Base-by-base conservation (phyloP, 2,329 filamentous ascomycete species). In the Teratosphaeria epicoccoides region DNA sequence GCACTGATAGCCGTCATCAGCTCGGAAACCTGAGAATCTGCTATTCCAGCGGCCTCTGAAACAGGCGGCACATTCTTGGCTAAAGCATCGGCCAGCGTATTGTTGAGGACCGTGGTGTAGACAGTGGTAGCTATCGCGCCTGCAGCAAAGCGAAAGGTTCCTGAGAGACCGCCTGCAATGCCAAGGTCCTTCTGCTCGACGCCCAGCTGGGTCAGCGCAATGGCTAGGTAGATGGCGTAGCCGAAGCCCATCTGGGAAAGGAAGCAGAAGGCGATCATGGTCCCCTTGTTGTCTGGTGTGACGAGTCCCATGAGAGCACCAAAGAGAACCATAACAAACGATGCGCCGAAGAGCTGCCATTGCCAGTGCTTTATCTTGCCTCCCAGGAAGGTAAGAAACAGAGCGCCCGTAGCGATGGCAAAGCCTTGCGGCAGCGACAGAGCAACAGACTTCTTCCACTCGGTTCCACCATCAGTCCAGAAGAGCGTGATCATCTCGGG, bases 131-230 rank as follows among this genome's bases (percentile, higher is more conserved):
- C 44, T 11, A 46, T 37, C 17, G 46, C 46, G 14, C 46, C 46
- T 17, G 25, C 46, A 33, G 24, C 46, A 20, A 48, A 48, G 23
- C 46, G 46, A n/a, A 37, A 29, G 11, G 28, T 37, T 7, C 73
- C 72, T 4, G 68, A 66, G 10, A 74, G 64, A 46, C 71, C 73
- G 29, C 72, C 72, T 40, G 65, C 66, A 12, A 73, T 69, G 12
- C 74, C 74, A 0, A 77, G 66, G 47, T 76, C 72, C 17, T 71
- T 67, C 54, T 77, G 75, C 24, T 73, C 68, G 2, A 74, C 73
- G n/a, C 73, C 74, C 52, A 76, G 70, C 58, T 76, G 74, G 5
- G 71, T 73, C 54, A 73, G 71, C 1, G 74, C 71, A 55, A 78
- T 76, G 17, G 68, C 71, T 20, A 76, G 61, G 50, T 75, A 75